Conservation (phyloP, 805 yeast species). For the Starmera quercuum region DNA sequence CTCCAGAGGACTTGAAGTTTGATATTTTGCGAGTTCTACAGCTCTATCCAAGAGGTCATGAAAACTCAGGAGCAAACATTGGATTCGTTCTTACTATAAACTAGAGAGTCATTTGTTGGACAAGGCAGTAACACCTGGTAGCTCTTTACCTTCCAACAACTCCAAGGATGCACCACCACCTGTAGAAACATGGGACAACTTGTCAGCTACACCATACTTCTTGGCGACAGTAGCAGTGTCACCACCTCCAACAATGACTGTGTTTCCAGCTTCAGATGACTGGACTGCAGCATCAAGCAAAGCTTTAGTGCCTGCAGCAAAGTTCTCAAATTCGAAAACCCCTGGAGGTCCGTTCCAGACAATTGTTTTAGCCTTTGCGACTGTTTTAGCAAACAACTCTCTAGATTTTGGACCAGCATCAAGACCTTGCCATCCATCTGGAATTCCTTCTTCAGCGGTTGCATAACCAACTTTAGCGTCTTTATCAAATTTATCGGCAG, state of each 20-base stretch:
- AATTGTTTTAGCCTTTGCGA: conserved; percentile 91
- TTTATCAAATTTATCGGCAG: conserved; percentile 89
- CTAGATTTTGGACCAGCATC: conserved; percentile 91
- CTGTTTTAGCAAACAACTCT: conserved; percentile 71
- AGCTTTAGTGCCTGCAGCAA: conserved; percentile 87
- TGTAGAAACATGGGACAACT: conserved; percentile 96
- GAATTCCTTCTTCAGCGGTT: conserved; percentile 85
- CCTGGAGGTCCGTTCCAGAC: conserved; percentile 99
- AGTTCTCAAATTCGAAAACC: conserved; percentile 94
- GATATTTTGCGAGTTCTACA: too few relatives aligned
- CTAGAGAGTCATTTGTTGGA: conserved; percentile 61
- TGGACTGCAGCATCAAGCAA: conserved; percentile 83
- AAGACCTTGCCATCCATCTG: conserved; percentile 92
- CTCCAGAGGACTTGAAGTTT: too few relatives aligned
- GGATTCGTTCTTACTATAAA: too few relatives aligned
- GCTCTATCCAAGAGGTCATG: too few relatives aligned
- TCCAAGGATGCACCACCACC: conserved; percentile 99
- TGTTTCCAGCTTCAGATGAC: conserved; percentile 81
- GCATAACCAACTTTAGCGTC: conserved; percentile 85
- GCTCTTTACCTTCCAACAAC: conserved; percentile 95
- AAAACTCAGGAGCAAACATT: too few relatives aligned
- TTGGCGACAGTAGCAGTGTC: conserved; percentile 99
- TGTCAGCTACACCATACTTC: conserved; percentile 94
- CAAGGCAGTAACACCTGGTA: conserved; percentile 95
- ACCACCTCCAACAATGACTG: conserved; percentile 97